Percentiles rank a stretch among this genome's conserved stretches.
These are phyloP conservation scores for Aspergillus proliferans DNA, from an alignment of 2,329 filamentous ascomycete species.

Conservation along the genomic window DNA sequence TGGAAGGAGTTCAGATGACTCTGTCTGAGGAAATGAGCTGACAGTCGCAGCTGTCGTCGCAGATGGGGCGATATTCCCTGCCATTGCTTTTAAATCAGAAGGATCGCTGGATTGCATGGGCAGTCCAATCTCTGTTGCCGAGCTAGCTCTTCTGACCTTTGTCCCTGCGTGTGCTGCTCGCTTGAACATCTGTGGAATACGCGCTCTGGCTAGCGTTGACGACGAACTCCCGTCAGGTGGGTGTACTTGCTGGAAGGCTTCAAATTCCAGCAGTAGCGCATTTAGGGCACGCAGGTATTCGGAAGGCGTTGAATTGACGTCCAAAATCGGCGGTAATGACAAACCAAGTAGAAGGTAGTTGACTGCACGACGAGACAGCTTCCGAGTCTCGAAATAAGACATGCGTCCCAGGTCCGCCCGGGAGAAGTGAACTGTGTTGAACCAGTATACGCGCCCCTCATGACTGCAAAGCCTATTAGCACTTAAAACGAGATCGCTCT, in stretches of 20 bases:
- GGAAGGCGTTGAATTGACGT: constrained; percentile 68
- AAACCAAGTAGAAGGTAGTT: constrained; percentile 91
- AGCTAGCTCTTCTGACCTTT: constrained; percentile 55
- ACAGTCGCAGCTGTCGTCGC: constrained; percentile 32
- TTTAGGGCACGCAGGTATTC: constrained; percentile 87
- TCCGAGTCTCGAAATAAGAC: constrained; percentile 77
- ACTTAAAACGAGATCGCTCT: not conserved
- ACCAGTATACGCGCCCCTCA: constrained; percentile 93
- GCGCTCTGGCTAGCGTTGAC: constrained; percentile 66
- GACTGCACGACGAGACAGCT: constrained; percentile 81
- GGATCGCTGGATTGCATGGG: constrained; percentile 46
- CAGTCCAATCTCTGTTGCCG: constrained; percentile 54
- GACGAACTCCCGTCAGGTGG: constrained; percentile 65
- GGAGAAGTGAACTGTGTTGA: constrained; percentile 92
- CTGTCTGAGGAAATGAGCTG: constrained; percentile 42
- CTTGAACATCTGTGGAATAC: constrained; percentile 79
- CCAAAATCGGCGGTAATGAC: constrained; percentile 81
- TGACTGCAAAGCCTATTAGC: constrained; percentile 53
- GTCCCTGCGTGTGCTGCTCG: constrained; percentile 51
- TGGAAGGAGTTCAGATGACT: constrained; percentile 58
- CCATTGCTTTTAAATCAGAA: constrained; percentile 42
- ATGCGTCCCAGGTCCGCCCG: constrained; percentile 72
- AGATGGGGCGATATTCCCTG: constrained; percentile 33
- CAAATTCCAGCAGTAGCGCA: constrained; percentile 81
- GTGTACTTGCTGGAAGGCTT: constrained; percentile 84